Evolutionary conservation across 495 filamentous ascomycete species (phyloP), one percentile per base, ranked within the genome.

Genomic region (Aspergillus indologenus): DNA sequence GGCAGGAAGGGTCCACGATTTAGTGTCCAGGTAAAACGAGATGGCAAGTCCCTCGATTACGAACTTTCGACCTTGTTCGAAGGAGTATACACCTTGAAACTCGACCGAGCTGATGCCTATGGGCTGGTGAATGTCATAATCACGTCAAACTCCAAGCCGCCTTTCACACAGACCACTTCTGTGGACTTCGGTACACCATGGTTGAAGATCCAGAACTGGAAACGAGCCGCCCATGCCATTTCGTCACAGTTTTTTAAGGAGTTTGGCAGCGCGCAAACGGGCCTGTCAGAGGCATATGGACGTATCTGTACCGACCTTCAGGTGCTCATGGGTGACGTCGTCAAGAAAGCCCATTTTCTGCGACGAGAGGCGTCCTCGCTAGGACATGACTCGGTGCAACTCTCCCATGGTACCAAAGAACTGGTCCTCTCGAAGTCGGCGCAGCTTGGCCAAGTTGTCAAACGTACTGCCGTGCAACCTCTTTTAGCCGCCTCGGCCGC

Each of bases 161-260:
- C 74, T n/a, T 56, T 83, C 43, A 72, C 77, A n/a, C 77, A 87
- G 66, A 79, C 65, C 14, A 78, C 82, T 17, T 65, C 75, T 22
- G 70, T 86, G 45, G 83, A 85, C 61, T 82, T 88, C 62, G 84
- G 85, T n/a, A 81, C 77, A 1, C 81, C 80, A 17, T 87, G 84
- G 83, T 66, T 85, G 54, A 84, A 83, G 61, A 71, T 84, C 59
- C 74, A 75, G 44, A 79, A 78, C 19, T 86, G 84, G 83, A 82
- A 78, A 59, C 74, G 76, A 56, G 80, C 78, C 29, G 81, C 74
- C 7, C 73, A 68, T 0, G 58, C 55, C 18, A 61, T 81, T 20
- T 76, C 74, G 42, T 72, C 76, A 17, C 70, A 79, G 26, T 56
- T 83, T 29, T 65, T 71, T 44, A 71, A 63, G 45, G 76, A 84